phyloP scores from a whole-genome alignment of 1,284 basidiomycete genomes.

The Entoloma clypeatum region DNA sequence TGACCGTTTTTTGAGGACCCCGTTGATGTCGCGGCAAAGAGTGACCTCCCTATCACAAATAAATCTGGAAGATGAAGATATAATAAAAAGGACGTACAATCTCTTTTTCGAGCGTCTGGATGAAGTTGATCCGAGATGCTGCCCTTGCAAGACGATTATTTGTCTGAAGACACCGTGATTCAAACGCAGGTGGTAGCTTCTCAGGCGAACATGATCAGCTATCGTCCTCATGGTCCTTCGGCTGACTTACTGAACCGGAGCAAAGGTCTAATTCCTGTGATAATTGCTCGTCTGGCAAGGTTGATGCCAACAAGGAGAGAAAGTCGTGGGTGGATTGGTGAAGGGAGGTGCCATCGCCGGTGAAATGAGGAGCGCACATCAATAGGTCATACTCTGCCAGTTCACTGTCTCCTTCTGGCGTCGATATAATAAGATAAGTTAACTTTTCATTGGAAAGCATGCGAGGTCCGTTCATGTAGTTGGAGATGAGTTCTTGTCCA shows the following conservation, averaged over 20 bases:
- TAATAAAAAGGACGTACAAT: slow-evolving; percentile 25
- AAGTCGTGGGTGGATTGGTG: slow-evolving; percentile 46
- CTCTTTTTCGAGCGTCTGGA: slow-evolving; percentile 29
- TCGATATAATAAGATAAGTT: slow-evolving; percentile 44
- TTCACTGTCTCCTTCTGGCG: slow-evolving; percentile 11
- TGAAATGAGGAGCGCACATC: slow-evolving; percentile 44
- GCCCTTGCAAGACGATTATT: slow-evolving; percentile 22
- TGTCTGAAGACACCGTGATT: slow-evolving; percentile 23
- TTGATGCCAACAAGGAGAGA: slow-evolving; percentile 32
- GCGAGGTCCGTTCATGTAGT: slow-evolving; percentile 46
- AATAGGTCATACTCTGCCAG: slow-evolving; percentile 33
- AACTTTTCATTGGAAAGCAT: slow-evolving; percentile 44
- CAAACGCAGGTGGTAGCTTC: slow-evolving; percentile 28
- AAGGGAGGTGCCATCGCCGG: slow-evolving; percentile 47
- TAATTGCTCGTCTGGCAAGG: slow-evolving; percentile 22
- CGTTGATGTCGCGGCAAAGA: slow-evolving; percentile 31
- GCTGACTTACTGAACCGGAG: slow-evolving; percentile 23
- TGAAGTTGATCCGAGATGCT: slow-evolving; percentile 35
- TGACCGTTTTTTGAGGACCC: slow-evolving; percentile 32
- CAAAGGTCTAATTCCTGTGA: slow-evolving; percentile 19
- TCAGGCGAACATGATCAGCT: slow-evolving; percentile 18
- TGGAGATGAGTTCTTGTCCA: slow-evolving; percentile 33
- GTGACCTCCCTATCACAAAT: slow-evolving; percentile 36
- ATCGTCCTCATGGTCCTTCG: slow-evolving; percentile 1
- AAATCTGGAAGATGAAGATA: neutral